These are phyloP conservation scores for Fusarium udum DNA, from an alignment of 2,329 filamentous ascomycete genomes.

Conservation along the genomic window DNA sequence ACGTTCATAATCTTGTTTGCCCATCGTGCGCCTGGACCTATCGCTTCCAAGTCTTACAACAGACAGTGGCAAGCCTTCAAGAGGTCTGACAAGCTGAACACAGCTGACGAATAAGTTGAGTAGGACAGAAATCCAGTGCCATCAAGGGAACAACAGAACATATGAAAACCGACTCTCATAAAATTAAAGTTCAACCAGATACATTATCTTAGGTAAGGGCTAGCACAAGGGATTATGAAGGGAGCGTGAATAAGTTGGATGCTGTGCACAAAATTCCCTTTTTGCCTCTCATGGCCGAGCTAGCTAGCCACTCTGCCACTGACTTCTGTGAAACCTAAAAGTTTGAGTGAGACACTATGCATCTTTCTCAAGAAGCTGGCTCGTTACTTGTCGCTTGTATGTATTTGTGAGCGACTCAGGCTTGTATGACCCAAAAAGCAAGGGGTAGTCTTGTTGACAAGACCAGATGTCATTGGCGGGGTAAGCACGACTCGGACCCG, in stretches of 20 bases:
- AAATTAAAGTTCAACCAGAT: neutral
- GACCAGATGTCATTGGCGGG: constrained; percentile 27
- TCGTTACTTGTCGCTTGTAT: constrained; percentile 3
- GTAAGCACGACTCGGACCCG: constrained; percentile 15
- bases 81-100: constrained; percentile 5
- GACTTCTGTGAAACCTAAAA: neutral
- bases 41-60: constrained; percentile 27
- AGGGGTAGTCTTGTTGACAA: constrained; percentile 28
- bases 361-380: constrained; percentile 4
- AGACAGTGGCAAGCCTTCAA: constrained; percentile 26
- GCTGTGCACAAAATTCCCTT: constrained; percentile 18
- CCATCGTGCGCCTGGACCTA: neutral
- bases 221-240: constrained; percentile 17
- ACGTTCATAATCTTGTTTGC: neutral
- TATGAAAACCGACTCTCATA: neutral
- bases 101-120: neutral
- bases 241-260: constrained; percentile 1
- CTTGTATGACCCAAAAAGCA: constrained; percentile 37
- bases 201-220: constrained; percentile 14
- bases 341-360: constrained; percentile 30
- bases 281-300: constrained; percentile 15
- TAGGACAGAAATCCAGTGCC: constrained; percentile 2
- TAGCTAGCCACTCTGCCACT: constrained; percentile 2
- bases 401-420: constrained; percentile 19
- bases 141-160: neutral